Conservation (phyloP, 345 rosid genomes). For the Gossypium anomalum region DNA sequence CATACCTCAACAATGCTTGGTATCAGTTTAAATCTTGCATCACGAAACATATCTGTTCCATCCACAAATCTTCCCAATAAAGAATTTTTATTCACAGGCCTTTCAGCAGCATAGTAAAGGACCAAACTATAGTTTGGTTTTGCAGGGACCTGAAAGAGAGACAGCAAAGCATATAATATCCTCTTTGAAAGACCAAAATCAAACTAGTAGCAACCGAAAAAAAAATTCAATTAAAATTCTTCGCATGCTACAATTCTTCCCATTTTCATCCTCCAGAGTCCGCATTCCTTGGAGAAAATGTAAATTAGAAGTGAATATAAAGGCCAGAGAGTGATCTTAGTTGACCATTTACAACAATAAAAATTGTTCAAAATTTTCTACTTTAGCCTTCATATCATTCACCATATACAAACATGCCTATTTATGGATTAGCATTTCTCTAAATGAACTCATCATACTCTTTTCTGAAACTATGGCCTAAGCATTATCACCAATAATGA, state of each 20-base stretch:
- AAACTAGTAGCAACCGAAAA: not conserved
- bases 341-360: not conserved
- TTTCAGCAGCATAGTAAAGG: slow-evolving; percentile 78
- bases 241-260: not conserved
- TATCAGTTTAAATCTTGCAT: slow-evolving; percentile 84
- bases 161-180: not conserved
- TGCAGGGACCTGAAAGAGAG: slow-evolving; percentile 69
- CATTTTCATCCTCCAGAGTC: slow-evolving; percentile 1
- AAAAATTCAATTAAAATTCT: not conserved
- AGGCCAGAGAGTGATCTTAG: not conserved
- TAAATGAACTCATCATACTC: slow-evolving; percentile 2
- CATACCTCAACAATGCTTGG: slow-evolving; percentile 91
- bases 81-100: slow-evolving; percentile 72
- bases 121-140: slow-evolving; percentile 93
- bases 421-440: not conserved
- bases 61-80: slow-evolving; percentile 78
- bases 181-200: slow-evolving; percentile 11
- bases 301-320: not conserved
- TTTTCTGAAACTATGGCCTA: not conserved
- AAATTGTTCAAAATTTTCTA: not conserved
- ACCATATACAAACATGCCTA: slow-evolving; percentile 5
- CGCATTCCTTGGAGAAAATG: not conserved
- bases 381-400: not conserved
- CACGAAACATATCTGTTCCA: slow-evolving; percentile 80
- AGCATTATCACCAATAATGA: not conserved